Evolutionary conservation across 768 basidiomycete species (phyloP).

Genomic region (Amanita phalloides): DNA sequence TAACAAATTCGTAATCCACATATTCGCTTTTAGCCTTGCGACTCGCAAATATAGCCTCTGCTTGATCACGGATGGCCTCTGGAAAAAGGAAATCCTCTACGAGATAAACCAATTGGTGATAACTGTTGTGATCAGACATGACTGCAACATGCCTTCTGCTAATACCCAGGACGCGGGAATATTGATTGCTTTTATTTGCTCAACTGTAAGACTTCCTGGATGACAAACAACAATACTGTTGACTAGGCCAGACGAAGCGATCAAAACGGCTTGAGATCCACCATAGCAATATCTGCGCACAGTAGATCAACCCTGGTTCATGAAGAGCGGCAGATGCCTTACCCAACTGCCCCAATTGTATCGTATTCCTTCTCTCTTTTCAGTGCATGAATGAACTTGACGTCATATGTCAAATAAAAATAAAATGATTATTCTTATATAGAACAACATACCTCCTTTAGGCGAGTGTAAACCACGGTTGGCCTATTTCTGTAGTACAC

Average conservation of each 20-base stretch:
- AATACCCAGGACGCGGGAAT: constrained; percentile 28
- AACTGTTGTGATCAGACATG: not conserved
- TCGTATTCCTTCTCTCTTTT: constrained; percentile 29
- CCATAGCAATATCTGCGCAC: constrained; percentile 32
- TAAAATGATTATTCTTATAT: not conserved
- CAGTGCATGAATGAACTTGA: constrained; percentile 26
- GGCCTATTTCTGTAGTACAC: constrained; percentile 21
- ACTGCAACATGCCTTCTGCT: constrained; percentile 24
- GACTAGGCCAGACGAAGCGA: constrained; percentile 24
- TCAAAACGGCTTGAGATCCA: constrained; percentile 24
- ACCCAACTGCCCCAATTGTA: constrained; percentile 35
- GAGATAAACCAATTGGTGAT: not conserved
- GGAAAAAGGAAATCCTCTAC: constrained; percentile 30
- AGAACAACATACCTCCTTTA: constrained; percentile 17
- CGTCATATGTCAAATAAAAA: not conserved
- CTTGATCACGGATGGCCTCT: constrained; percentile 16
- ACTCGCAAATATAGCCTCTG: constrained; percentile 24
- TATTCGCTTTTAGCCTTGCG: constrained; percentile 24
- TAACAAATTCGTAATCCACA: constrained; percentile 34
- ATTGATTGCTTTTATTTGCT: constrained; percentile 25
- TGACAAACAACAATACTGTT: constrained; percentile 31
- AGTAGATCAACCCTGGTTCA: not conserved
- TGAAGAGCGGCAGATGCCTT: constrained; percentile 2
- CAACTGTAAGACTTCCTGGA: constrained; percentile 23
- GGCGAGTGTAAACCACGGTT: constrained; percentile 19